Conservation (phyloP, 345 rosid genomes). For the Bruguiera gymnorhiza region DNA sequence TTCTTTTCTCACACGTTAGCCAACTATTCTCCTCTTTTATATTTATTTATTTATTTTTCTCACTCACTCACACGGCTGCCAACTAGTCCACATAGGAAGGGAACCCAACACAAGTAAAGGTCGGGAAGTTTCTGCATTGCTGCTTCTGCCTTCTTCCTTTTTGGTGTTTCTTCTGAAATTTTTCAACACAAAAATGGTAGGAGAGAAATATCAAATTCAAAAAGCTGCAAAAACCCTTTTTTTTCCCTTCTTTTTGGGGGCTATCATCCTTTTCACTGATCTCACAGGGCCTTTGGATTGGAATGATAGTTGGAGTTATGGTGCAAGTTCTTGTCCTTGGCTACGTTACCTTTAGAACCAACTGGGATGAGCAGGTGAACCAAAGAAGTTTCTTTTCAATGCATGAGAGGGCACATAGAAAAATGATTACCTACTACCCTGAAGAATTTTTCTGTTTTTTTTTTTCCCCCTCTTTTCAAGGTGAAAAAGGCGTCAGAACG, state of each 20-base stretch:
- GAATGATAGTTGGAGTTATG: slow-evolving; percentile 18
- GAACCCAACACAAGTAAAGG: slow-evolving; percentile 37
- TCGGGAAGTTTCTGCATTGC: slow-evolving; percentile 1
- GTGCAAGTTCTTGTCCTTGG: slow-evolving; percentile 20
- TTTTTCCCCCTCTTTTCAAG: background rate
- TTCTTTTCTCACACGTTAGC: too few species aligned
- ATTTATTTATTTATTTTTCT: too few species aligned
- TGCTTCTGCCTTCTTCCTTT: too few species aligned
- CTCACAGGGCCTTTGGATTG: slow-evolving; percentile 24
- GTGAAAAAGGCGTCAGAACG: slow-evolving; percentile 9
- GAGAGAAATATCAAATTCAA: background rate
- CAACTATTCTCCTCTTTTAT: too few species aligned
- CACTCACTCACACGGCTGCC: too few species aligned
- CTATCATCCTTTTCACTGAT: background rate
- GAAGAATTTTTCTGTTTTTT: background rate
- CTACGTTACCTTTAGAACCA: slow-evolving; percentile 17
- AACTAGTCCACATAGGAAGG: too few species aligned
- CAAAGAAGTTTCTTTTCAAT: too few species aligned
- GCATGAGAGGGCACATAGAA: too few species aligned
- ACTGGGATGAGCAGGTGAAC: slow-evolving; percentile 36
- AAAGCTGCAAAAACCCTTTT: background rate
- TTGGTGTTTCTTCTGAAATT: background rate
- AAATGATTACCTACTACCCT: background rate
- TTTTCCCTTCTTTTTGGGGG: background rate
- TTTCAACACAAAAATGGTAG: background rate